Evolutionary conservation across 2,329 filamentous ascomycete genomes (phyloP), one percentile per base, ranked within the genome.

Genomic region (Aphanoascus verrucosus): DNA sequence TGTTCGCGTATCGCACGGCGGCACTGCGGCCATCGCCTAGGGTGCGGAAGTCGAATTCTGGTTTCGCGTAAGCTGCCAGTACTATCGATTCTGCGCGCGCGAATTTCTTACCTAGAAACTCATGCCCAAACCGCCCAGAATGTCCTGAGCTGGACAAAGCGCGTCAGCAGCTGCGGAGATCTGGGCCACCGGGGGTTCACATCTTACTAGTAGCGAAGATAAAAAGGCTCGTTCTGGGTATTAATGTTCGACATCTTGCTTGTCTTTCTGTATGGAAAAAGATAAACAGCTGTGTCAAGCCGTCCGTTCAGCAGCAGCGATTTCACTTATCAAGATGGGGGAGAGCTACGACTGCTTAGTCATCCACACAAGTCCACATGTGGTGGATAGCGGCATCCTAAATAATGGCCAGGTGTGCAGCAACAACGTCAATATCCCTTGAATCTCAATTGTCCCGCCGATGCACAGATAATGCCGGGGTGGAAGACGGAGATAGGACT

Each of bases 1-100:
- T 98, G 78, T 98, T 98, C 59, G 93, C 93, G 73, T 98, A 98
- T 72, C 93, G 84, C 32, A 91, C 89, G 50, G 93, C 87, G 6
- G 93, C 93, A 67, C 90, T 96, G 57, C 88, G 83, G 49, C 93
- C 93, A 68, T 98, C 93, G 52, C 88, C 88, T 44, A 97, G 81
- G 20, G 89, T 88, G 53, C 91, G 82, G 65, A 98, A 93, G 69
- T 98, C 93, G 69, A 98, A 98, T 71, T 98, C 91, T 97, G 20
- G 37, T 5, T 4, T 1, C 17, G 15, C 14, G 57, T 68, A 55
- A 64, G 15, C 2, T 37, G 19, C 48, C 40, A 17, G 17, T 8
- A 35, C 11, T 28, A 49, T 17, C 34, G 12, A n/a, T 31, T 8
- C 31, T 53, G n/a, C 5, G 11, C 6, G 31, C 11, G 12, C 19